These are phyloP conservation scores for Tolypocladium amazonense DNA, from an alignment of 2,329 filamentous ascomycete species.

Conservation along the genomic window DNA sequence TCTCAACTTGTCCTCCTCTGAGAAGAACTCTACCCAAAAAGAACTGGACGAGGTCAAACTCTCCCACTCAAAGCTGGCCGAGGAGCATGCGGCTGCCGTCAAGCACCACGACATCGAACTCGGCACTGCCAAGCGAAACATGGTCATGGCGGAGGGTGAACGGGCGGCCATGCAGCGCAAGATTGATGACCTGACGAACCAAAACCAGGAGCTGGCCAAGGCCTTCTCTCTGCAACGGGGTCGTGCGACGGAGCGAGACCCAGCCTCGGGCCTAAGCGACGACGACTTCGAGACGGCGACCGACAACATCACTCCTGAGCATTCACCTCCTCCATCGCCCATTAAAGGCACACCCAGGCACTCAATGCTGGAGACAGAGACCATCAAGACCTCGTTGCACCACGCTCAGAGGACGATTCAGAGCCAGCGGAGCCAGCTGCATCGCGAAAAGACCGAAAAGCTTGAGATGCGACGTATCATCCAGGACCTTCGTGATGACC, in stretches of 20 bases:
- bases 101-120: slow-evolving; percentile 88
- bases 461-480: slow-evolving; percentile 90
- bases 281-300: slow-evolving; percentile 54
- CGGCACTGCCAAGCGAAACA: slow-evolving; percentile 69
- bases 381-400: slow-evolving; percentile 82
- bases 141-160: slow-evolving; percentile 69
- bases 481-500: slow-evolving; percentile 86
- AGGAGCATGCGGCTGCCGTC: slow-evolving; percentile 66
- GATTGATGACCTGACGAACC: slow-evolving; percentile 75
- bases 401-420: slow-evolving; percentile 97
- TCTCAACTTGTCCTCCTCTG: slow-evolving; percentile 57
- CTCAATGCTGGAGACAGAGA: slow-evolving; percentile 88
- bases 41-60: slow-evolving; percentile 87
- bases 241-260: slow-evolving; percentile 54
- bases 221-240: slow-evolving; percentile 67
- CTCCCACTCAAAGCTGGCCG: slow-evolving; percentile 63
- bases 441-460: slow-evolving; percentile 98
- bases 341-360: slow-evolving; percentile 87
- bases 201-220: slow-evolving; percentile 84
- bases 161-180: slow-evolving; percentile 69
- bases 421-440: slow-evolving; percentile 85
- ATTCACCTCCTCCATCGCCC: slow-evolving; percentile 83
- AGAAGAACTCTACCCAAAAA: slow-evolving; percentile 69
- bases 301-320: slow-evolving; percentile 69
- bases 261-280: slow-evolving; percentile 45